Percentiles rank a stretch among this genome's conserved stretches.
phyloP scores from a whole-genome alignment of 257 asterid genomes.

The Jasminum sambac region DNA sequence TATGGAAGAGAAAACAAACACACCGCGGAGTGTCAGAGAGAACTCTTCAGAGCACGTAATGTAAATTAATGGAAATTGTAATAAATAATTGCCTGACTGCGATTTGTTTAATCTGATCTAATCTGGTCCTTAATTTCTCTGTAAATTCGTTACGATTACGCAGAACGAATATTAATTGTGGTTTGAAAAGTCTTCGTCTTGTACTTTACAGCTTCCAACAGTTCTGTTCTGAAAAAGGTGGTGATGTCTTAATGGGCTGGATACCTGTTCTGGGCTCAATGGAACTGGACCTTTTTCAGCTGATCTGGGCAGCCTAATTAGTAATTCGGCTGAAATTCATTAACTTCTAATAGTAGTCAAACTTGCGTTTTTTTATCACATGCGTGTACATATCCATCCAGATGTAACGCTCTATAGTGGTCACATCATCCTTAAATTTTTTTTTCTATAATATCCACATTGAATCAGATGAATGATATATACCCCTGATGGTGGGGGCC shows the following conservation, averaged over 20 bases:
- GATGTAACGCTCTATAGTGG: no score
- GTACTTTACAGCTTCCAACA: background rate
- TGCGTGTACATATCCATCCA: no score
- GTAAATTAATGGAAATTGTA: background rate
- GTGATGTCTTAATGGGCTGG: background rate
- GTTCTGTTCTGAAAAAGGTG: background rate
- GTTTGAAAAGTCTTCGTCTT: background rate
- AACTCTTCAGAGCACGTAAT: slow-evolving; percentile 14
- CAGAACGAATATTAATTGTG: background rate
- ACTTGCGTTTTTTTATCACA: no score
- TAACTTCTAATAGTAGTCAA: no score
- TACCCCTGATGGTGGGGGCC: no score
- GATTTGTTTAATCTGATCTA: slow-evolving; percentile 3
- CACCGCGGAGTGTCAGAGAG: slow-evolving; percentile 9
- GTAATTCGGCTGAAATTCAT: no score
- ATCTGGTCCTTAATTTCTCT: background rate
- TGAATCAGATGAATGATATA: no score
- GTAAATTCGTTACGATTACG: background rate
- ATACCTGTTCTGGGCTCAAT: background rate
- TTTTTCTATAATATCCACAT: no score
- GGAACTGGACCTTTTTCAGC: background rate
- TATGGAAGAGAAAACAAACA: background rate
- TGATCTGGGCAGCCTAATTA: no score
- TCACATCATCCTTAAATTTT: no score
- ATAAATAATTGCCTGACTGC: background rate